Evolutionary conservation across 208 protist species (phyloP).

Genomic region (Trypanosoma brucei): DNA sequence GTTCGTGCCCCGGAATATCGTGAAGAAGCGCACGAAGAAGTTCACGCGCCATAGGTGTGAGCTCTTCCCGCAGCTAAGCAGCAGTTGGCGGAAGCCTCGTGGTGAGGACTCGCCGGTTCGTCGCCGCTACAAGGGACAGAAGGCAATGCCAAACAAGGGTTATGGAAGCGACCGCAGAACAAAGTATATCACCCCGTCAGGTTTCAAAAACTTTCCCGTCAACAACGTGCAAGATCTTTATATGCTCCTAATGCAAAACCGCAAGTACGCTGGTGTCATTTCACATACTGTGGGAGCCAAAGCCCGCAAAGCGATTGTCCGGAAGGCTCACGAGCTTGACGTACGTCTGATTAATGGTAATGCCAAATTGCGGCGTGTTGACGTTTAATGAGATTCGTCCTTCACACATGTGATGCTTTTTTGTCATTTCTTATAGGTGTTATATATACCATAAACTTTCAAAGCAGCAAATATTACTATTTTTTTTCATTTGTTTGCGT

Average conservation of each 20-base stretch:
- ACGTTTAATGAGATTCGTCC: neutral
- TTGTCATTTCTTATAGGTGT: no score
- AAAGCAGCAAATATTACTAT: no score
- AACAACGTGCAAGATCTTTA: slow-evolving; percentile 97
- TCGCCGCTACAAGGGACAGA: slow-evolving; percentile 96
- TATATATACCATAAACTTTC: no score
- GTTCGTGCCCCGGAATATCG: slow-evolving; percentile 84
- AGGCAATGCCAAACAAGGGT: slow-evolving; percentile 97
- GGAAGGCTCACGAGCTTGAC: slow-evolving; percentile 97
- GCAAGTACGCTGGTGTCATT: slow-evolving; percentile 98
- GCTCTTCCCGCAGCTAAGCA: slow-evolving; percentile 89
- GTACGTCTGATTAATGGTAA: slow-evolving; percentile 96
- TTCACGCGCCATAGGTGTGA: slow-evolving; percentile 96
- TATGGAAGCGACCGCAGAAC: slow-evolving; percentile 97
- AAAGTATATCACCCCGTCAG: slow-evolving; percentile 94
- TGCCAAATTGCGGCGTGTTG: slow-evolving; percentile 91
- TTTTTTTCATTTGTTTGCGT: no score
- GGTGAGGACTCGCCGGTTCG: slow-evolving; percentile 99
- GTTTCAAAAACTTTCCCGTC: slow-evolving; percentile 97
- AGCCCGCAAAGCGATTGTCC: slow-evolving; percentile 95
- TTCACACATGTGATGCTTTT: no score
- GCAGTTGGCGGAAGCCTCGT: slow-evolving; percentile 97
- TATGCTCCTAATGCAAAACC: slow-evolving; percentile 99
- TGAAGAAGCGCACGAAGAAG: slow-evolving; percentile 98
- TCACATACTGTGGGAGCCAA: slow-evolving; percentile 93